Conservation (phyloP, 169 alveolate genomes). For the Theileria orientalis region DNA sequence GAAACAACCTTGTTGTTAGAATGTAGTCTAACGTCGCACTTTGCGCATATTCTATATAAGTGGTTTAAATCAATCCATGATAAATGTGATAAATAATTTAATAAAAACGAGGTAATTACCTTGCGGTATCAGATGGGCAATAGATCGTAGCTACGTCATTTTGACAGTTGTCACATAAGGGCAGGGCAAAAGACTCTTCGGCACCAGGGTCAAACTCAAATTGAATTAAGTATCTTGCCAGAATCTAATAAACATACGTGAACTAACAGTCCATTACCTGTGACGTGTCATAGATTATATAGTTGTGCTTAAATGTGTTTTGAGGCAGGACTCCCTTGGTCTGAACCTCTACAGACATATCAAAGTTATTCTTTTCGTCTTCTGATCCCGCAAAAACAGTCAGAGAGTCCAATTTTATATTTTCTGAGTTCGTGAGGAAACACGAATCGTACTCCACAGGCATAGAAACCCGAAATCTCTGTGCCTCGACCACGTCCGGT, state of each 20-base stretch:
- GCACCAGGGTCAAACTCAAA: conserved; percentile 85
- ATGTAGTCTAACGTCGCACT: conserved; percentile 84
- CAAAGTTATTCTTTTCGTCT: conserved; percentile 35
- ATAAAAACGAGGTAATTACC: neutral
- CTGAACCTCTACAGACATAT: conserved; percentile 56
- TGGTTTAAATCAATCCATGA: too few species aligned
- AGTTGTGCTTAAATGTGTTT: conserved; percentile 81
- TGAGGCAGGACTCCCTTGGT: conserved; percentile 87
- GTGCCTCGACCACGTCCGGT: conserved; percentile 57
- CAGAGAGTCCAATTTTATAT: conserved; percentile 72
- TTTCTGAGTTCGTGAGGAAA: conserved; percentile 73
- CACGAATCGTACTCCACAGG: conserved; percentile 82
- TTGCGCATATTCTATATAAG: conserved; percentile 71
- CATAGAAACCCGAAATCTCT: conserved; percentile 57
- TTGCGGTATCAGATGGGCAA: conserved; percentile 87
- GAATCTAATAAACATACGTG: conserved; percentile 30
- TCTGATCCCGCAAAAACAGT: conserved; percentile 12
- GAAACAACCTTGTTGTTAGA: conserved; percentile 84
- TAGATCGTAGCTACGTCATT: conserved; percentile 84
- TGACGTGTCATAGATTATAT: conserved; percentile 83
- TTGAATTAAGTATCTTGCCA: conserved; percentile 81
- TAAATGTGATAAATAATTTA: too few species aligned
- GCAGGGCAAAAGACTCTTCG: conserved; percentile 84
- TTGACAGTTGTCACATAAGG: conserved; percentile 88
- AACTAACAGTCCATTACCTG: conserved; percentile 64